phyloP scores from a whole-genome alignment of 495 filamentous ascomycete species.

The Cenococcum geophilum region DNA sequence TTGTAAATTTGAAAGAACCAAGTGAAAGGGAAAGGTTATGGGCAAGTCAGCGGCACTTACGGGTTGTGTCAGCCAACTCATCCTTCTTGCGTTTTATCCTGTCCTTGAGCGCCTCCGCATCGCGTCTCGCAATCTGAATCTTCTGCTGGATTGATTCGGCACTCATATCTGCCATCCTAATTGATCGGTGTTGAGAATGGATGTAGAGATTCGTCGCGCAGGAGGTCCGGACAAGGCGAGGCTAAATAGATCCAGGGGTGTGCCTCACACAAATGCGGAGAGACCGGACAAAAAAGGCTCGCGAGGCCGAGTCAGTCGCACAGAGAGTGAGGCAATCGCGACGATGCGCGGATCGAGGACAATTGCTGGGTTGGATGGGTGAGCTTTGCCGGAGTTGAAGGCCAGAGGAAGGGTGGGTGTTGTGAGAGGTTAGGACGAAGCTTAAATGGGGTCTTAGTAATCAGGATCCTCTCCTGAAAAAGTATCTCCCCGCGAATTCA shows the following conservation, averaged over 20 bases:
- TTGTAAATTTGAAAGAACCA: background rate
- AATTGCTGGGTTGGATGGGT: slow-evolving; percentile 20
- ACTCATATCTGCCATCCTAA: slow-evolving; percentile 52
- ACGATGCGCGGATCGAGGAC: slow-evolving; percentile 24
- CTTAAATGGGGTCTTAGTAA: too few species aligned
- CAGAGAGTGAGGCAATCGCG: slow-evolving; percentile 10
- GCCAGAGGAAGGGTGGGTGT: background rate
- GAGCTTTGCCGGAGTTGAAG: slow-evolving; percentile 25
- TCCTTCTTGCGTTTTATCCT: slow-evolving; percentile 99
- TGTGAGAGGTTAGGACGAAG: too few species aligned
- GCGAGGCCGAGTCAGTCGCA: slow-evolving; percentile 18
- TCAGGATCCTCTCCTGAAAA: too few species aligned
- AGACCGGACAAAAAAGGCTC: slow-evolving; percentile 20
- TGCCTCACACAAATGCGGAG: slow-evolving; percentile 20
- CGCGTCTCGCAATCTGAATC: slow-evolving; percentile 93
- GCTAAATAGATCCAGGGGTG: slow-evolving; percentile 29
- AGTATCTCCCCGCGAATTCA: too few species aligned
- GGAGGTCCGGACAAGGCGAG: slow-evolving; percentile 8
- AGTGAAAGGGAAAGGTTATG: background rate
- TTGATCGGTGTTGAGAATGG: background rate
- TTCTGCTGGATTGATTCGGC: slow-evolving; percentile 73
- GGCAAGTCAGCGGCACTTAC: slow-evolving; percentile 53
- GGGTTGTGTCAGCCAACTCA: slow-evolving; percentile 92
- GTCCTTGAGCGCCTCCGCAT: slow-evolving; percentile 96
- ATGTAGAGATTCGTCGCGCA: slow-evolving; percentile 1